Evolutionary conservation across 164 flowering plant genomes (phyloP), one percentile per base, ranked within the genome.

Genomic region (Stephania cephalantha): DNA sequence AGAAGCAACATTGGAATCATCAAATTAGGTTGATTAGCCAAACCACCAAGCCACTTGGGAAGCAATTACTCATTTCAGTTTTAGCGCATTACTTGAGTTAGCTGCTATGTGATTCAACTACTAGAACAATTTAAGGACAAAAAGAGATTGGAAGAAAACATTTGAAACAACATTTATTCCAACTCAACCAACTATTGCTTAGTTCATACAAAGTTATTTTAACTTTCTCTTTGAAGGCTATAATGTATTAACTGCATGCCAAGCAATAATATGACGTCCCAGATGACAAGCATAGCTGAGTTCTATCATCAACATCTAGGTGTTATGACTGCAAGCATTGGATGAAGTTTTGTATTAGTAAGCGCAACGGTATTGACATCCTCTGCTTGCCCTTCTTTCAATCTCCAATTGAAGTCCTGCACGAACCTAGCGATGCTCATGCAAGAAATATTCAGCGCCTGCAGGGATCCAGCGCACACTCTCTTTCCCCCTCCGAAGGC

Each of bases 401-500:
- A 81, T 29, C 74, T 85, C 98, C 98, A 96, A 64, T 87, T 82
- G 31, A 92, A 96, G 76, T 91, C 94, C 76, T 96, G 98, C 12
- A 94, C 85, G n/a, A 91, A 73, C 75, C 91, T 82, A 11, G 89
- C 98, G 35, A 96, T 91, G 8, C 91, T 31, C 0, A 85, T 77
- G 83, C 94, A 88, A 22, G 90, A 73, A 65, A 94, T 89, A 48
- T 82, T 22, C 86, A 83, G 80, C 7, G 99, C 99, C 82, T 92
- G 97, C 71, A 88, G 86, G 68, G 97, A 72, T 10, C 99, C 99
- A 0, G 97, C 92, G 63, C 99, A 96, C 1, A 81, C 88, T 86
- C 99, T 83, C 84, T 88, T 96, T 68, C 99, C 99, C 12, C 83
- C 94, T 77, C 99, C 99, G 80, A 96, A 96, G 1, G 97, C 95